A percentile compares a stretch with the other conserved stretches of the same genome.
Conservation (phyloP, 257 asterid genomes). For the Fraxinus anomala region DNA sequence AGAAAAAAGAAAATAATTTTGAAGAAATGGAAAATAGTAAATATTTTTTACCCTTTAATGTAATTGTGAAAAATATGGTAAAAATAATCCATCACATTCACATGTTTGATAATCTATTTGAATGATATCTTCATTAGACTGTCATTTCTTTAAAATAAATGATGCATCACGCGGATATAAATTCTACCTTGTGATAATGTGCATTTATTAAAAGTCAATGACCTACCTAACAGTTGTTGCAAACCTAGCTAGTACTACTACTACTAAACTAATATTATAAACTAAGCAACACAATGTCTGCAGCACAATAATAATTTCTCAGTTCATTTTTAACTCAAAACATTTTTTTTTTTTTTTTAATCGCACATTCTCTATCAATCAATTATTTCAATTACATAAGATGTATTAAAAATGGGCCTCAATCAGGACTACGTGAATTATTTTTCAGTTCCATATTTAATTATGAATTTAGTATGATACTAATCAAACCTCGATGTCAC, state of each 20-base stretch:
- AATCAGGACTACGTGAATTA: too few relatives aligned
- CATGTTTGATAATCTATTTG: slow-evolving; percentile 37
- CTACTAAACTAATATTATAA: slow-evolving; percentile 15
- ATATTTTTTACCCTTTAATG: neutral
- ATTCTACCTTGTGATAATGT: slow-evolving; percentile 39
- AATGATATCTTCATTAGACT: slow-evolving; percentile 34
- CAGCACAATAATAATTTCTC: neutral
- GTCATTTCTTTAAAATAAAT: slow-evolving; percentile 36
- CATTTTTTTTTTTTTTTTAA: too few relatives aligned
- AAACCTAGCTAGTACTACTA: slow-evolving; percentile 14
- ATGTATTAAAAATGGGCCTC: too few relatives aligned
- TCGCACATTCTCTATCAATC: too few relatives aligned
- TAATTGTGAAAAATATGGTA: neutral
- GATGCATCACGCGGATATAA: slow-evolving; percentile 33
- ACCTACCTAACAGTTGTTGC: slow-evolving; percentile 43
- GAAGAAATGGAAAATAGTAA: neutral
- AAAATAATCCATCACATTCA: neutral
- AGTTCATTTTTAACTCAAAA: too few relatives aligned
- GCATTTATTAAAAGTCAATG: slow-evolving; percentile 38
- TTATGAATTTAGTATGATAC: too few relatives aligned
- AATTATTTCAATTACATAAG: too few relatives aligned
- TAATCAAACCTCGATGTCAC: too few relatives aligned
- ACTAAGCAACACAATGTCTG: neutral
- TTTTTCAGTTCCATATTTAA: too few relatives aligned
- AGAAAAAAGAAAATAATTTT: too few relatives aligned